Evolutionary conservation across 139 green algal species (phyloP), one percentile per base, ranked within the genome.

Genomic region (Picochlorum sp.): DNA sequence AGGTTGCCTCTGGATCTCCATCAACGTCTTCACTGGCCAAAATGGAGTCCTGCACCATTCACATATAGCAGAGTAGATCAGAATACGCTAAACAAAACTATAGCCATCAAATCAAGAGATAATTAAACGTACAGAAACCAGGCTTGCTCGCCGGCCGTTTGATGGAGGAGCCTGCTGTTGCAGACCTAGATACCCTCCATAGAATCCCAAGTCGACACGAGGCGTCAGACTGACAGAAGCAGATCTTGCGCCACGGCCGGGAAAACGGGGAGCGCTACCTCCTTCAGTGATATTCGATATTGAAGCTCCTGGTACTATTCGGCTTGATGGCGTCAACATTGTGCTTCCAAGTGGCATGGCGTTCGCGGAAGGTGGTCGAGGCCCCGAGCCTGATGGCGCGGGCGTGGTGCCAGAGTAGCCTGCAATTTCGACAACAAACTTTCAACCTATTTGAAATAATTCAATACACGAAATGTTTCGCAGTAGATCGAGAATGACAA

Each of bases 1-100:
- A 91, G 12, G 77, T 89, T 45, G 50, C 69, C 12, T 83, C 75
- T 0, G 50, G 60, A 22, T 78, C 65, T 13, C 12, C 54, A 2
- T 72, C 59, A 49, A 74, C 44, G 20, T 67, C 68, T 10, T 74
- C 47, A 13, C 54, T 67, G 24, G 50, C 45, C 50, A 44, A 1
- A 26, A 56, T 30, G 18, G 65, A 72, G 22, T 72, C 65, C n/a
- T n/a, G n/a, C n/a, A n/a, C n/a, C n/a, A n/a, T n/a, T n/a, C n/a
- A n/a, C n/a, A n/a, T n/a, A n/a, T n/a, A n/a, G n/a, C n/a, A n/a
- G n/a, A n/a, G n/a, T n/a, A n/a, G n/a, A n/a, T n/a, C n/a, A n/a
- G n/a, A n/a, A n/a, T n/a, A n/a, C n/a, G n/a, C n/a, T n/a, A n/a
- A n/a, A n/a, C n/a, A n/a, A n/a, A n/a, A n/a, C n/a, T n/a, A n/a